A percentile compares a stretch with the other conserved stretches of the same genome.
Conservation (phyloP, 108 stramenopile genomes). For the Schizochytrium sp. region DNA sequence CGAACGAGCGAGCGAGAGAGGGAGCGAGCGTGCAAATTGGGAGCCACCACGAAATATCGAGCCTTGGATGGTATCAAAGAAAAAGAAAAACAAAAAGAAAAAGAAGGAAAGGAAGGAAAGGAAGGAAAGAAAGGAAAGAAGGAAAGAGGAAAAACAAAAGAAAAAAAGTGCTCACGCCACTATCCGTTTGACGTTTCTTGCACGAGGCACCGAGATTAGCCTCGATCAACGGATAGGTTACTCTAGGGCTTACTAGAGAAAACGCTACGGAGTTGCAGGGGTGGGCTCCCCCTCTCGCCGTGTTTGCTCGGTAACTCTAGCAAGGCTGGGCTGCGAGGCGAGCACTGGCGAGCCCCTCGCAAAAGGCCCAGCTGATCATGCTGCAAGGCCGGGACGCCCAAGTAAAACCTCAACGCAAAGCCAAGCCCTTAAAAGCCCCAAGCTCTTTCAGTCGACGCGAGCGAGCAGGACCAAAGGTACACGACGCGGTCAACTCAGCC, state of each 20-base stretch:
- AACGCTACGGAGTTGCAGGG: not conserved
- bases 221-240: not conserved
- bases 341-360: not conserved
- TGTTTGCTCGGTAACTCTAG: too few species aligned
- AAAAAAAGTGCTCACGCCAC: not conserved
- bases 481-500: not conserved
- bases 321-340: not conserved
- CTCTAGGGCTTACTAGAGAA: not conserved
- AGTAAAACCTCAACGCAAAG: not conserved
- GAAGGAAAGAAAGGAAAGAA: too few species aligned
- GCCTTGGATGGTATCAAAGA: too few species aligned
- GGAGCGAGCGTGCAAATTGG: too few species aligned
- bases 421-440: not conserved
- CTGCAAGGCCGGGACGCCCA: not conserved
- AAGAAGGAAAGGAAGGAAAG: too few species aligned
- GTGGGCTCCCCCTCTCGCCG: too few species aligned
- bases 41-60: too few species aligned
- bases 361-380: too few species aligned
- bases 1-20: too few species aligned
- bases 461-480: not conserved
- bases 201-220: not conserved
- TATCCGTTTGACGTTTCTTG: conserved; percentile 9
- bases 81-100: too few species aligned
- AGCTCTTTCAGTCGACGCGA: not conserved
- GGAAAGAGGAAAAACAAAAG: too few species aligned